phyloP scores from a whole-genome alignment of 164 flowering plant species.

The Macadamia integrifolia region DNA sequence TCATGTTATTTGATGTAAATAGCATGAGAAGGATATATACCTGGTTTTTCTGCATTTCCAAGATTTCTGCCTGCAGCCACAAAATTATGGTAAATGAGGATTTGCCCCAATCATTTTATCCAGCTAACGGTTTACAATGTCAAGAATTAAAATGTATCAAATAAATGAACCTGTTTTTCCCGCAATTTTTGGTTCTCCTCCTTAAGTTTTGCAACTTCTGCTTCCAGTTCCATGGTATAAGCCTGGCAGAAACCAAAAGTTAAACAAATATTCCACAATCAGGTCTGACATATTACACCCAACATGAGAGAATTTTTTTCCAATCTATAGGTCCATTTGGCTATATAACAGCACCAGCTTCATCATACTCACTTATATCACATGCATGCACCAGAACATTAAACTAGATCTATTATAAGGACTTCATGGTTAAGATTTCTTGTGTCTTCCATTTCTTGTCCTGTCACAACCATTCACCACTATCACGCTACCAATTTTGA shows the following conservation, averaged over 20 bases:
- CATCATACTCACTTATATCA: neutral
- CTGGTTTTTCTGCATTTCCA: slow-evolving; percentile 80
- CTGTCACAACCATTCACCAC: neutral
- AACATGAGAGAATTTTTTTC: neutral
- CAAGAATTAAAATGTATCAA: neutral
- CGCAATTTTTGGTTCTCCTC: slow-evolving; percentile 68
- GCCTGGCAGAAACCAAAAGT: slow-evolving; percentile 45
- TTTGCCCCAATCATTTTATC: slow-evolving; percentile 1
- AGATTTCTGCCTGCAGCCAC: slow-evolving; percentile 53
- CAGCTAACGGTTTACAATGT: neutral
- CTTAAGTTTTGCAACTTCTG: slow-evolving; percentile 82
- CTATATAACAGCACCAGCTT: neutral
- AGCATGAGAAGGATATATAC: slow-evolving; percentile 21
- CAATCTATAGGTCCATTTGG: neutral
- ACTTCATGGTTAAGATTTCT: neutral
- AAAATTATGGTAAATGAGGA: slow-evolving; percentile 6
- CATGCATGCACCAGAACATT: neutral
- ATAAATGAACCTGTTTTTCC: slow-evolving; percentile 57
- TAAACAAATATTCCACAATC: neutral
- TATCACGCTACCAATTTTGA: neutral
- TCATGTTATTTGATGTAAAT: neutral
- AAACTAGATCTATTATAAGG: neutral
- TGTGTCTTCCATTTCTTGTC: neutral
- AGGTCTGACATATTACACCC: neutral
- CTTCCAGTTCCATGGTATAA: slow-evolving; percentile 90